Evolutionary conservation across 345 rosid species (phyloP), one percentile per base, ranked within the genome.

Genomic region (Erucastrum elatum): DNA sequence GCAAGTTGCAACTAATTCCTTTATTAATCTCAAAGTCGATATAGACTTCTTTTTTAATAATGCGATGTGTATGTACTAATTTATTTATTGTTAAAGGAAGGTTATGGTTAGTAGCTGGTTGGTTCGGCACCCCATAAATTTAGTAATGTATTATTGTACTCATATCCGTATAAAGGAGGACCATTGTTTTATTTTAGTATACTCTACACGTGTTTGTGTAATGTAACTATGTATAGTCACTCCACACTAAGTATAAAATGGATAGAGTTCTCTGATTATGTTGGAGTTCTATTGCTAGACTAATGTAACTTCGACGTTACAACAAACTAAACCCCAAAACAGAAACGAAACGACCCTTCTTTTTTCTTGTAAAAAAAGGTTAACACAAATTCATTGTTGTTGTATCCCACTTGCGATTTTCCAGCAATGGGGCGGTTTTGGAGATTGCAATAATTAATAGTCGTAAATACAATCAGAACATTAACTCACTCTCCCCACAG

Each of bases 21-120:
- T 39, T 63, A 63, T 63, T 44, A 62, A 62, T 61, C 41, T n/a
- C 25, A 53, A n/a, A n/a, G 59, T 53, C 21, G 59, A 53, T 53
- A 15, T 53, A 53, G 21, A 15, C 25, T 35, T 68, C 56, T 17
- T 67, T 3, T 66, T 68, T 68, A 25, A 41, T 62, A 39, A n/a
- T 9, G 33, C 34, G 64, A 12, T n/a, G 21, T 51, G 31, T 37
- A 21, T 21, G 4, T 64, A 35, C 10, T 37, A n/a, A 34, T 26
- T 49, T 46, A 63, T 72, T 72, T 56, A 21, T 61, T 37, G 21
- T 62, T 64, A 49, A 9, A 51, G 35, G 33, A n/a, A 72, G 26
- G 5, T 61, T 73, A 68, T 68, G 55, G 78, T 79, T 79, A 61
- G 79, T 12, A 27, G 82, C 70, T 79, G 73, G 78, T 68, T 74